Base-by-base conservation (phyloP, 495 filamentous ascomycete genomes). In the Parmelia sp. region DNA sequence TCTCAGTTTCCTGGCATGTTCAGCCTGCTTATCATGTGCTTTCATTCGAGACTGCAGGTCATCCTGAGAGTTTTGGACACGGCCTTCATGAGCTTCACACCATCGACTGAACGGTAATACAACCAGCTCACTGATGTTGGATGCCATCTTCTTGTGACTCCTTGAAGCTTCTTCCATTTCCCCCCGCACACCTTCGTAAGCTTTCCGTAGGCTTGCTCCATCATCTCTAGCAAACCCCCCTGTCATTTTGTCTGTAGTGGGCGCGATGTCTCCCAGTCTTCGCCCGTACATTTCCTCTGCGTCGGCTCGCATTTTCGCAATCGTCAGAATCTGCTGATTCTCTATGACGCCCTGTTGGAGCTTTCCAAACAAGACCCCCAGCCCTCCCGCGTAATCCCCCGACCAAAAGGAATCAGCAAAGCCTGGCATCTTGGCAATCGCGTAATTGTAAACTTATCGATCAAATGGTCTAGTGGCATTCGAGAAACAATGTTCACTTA, bases 331-430 rank as follows among this genome's bases (percentile, higher is more conserved):
- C 75, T 99, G 94, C 75, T 91, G 90, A 72, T 99, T 96, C 76
- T 97, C 95, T 71, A 91, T 83, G 49, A 91, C 87, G 60, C 94
- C 95, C 73, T 99, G 94, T 76, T 97, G 92, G 55, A 99, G 86
- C 78, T 99, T 99, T 71, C 85, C 88, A 71, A 97, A 99, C 65
- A 99, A 84, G 51, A 99, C 92, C 47, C 92, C 94, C 63, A 99
- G 84, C 42, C 94, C 92, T 76, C 88, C 88, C 68, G 92, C 90
- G 77, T 96, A 96, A 79, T 97, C 92, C 69, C 84, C 84, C 64
- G 91, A 92, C 92, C 92, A 97, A 77, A 97, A 96, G 9, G 92
- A 95, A 78, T 93, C 91, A 66, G 91, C 86, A 76, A 97, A 97
- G 47, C 88, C 84, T 67, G 89, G 88, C 90, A 93, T 93, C 71